Evolutionary conservation across 2,329 filamentous ascomycete species (phyloP), one percentile per base, ranked within the genome.

Genomic region (Rhinocladiella similis): DNA sequence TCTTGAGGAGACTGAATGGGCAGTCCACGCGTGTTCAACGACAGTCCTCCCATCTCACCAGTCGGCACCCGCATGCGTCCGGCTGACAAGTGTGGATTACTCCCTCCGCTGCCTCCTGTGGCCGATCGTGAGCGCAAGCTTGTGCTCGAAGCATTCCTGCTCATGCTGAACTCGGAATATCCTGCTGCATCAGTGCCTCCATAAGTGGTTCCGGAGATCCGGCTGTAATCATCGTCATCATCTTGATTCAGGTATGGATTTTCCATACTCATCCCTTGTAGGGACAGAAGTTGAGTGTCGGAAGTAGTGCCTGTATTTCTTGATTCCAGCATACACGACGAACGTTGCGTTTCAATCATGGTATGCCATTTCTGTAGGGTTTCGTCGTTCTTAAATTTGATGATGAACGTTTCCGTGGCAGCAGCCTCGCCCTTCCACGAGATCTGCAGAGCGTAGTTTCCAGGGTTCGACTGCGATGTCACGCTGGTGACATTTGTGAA

Each of bases 401-500:
- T 96, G 66, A 93, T 87, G 72, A 99, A 97, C 69, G 95, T 96
- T 70, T 99, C 93, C 29, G 97, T 92, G 27, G 97, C 91, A 0
- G 10, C 14, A 5, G 92, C 91, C 63, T 97, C 93, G 33, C 93
- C 93, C 74, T 94, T 97, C 94, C 94, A 99, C 81, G 92, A 97
- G 54, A 99, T 97, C 70, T 97, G 93, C 59, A 97, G 90, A 1
- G 90, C 93, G 70, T 97, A 96, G 10, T 90, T 93, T 47, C 92
- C 91, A 73, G 91, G 90, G 72, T 92, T 96, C 48, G 88, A 86
- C 57, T 94, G 80, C 16, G 89, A 92, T 41, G 96, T 80, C n/a
- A 96, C 87, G 71, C 97, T 91, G 38, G 92, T 97, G 53, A 99
- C 93, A 69, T 99, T 99, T 65, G 92, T 91, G 92, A 99, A 97